Evolutionary conservation across 805 yeast genomes (phyloP), one percentile per base, ranked within the genome.

Genomic region (Ogataea nakhonphanomensis): DNA sequence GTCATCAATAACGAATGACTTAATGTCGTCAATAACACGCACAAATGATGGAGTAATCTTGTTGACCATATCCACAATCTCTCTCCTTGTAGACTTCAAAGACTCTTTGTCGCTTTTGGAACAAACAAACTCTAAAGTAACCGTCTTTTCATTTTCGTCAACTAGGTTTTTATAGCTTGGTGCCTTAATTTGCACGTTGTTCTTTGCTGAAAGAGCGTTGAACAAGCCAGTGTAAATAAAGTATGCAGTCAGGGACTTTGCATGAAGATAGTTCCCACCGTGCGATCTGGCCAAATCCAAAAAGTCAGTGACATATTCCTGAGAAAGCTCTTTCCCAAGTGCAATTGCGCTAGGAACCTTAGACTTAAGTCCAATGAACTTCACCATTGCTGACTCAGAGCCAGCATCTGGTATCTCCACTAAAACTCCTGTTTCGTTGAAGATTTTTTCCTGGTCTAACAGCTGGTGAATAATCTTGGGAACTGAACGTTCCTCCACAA

Each of bases 241-340:
- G 59, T 71, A 85, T 9, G 82, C 71, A 30, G 88, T 82, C 42
- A 93, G 70, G 29, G 79, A 74, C 46, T 78, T 76, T 8, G 95
- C 96, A 55, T 93, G 98, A 12, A 67, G 60, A 38, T 76, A 57
- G 57, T 86, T 78, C 49, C 84, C 86, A 55, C 88, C 85, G 61
- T 93, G 97, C 23, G 98, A 95, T 62, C 77, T 82, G 8, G 95
- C 79, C 61, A 93, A 81, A 54, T 89, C 95, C 56, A 93, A 71
- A 25, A 78, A 65, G 49, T 81, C 88, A 29, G 81, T 76, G 41
- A 72, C 67, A 57, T 72, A 78, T 40, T 76, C 71, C 34, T 79
- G 68, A 25, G 93, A 76, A 30, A 78, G 69, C 35, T 70, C 59
- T 60, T 80, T 75, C 11, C 91, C 86, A 44, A 64, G 66, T 22